Evolutionary conservation across 306 rosid species (phyloP).

Genomic region (Rubus idaeus): DNA sequence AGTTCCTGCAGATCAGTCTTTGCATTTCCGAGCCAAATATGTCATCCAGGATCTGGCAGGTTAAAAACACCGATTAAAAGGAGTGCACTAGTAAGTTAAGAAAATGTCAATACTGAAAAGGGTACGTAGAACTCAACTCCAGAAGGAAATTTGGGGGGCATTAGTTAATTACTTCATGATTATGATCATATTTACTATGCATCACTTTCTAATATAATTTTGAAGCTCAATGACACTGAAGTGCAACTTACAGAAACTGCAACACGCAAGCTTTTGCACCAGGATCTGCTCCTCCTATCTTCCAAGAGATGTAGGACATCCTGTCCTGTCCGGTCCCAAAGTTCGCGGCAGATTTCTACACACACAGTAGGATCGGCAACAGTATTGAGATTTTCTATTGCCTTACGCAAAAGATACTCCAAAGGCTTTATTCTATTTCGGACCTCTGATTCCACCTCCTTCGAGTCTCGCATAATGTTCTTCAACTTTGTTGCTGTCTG

Average conservation of each 20-base stretch:
- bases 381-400: slow-evolving; percentile 22
- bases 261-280: slow-evolving; percentile 30
- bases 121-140: background rate
- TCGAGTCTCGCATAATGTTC: slow-evolving; percentile 30
- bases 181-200: background rate
- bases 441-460: slow-evolving; percentile 24
- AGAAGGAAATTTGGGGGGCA: background rate
- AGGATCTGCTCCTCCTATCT: slow-evolving; percentile 19
- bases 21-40: slow-evolving; percentile 41
- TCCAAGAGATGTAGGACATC: slow-evolving; percentile 31
- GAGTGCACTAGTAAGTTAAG: background rate
- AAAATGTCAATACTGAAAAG: background rate
- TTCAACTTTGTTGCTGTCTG: slow-evolving; percentile 34
- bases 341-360: slow-evolving; percentile 27
- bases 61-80: background rate
- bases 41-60: slow-evolving; percentile 32
- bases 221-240: background rate
- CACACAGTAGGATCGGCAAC: slow-evolving; percentile 32
- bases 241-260: slow-evolving; percentile 33
- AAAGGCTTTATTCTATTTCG: slow-evolving; percentile 34
- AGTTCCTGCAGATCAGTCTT: slow-evolving; percentile 26
- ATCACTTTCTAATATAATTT: background rate
- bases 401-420: slow-evolving; percentile 20
- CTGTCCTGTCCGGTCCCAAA: slow-evolving; percentile 43
- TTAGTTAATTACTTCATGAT: background rate